Percentiles rank a stretch among this genome's conserved stretches.
These are phyloP conservation scores for Anthracocystis setariae DNA, from an alignment of 1,284 basidiomycete species.

Conservation along the genomic window DNA sequence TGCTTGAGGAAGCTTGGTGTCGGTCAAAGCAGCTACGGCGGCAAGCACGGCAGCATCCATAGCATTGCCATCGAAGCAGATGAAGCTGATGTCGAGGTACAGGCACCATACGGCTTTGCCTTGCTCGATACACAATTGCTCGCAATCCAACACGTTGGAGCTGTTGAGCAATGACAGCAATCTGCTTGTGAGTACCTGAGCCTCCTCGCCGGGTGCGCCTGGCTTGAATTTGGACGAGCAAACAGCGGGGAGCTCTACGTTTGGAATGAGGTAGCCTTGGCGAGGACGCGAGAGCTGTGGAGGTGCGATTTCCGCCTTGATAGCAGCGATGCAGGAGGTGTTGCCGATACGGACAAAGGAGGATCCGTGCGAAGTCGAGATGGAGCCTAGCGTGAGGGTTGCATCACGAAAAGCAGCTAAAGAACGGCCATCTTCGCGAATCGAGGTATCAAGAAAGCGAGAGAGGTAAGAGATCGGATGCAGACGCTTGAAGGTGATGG, in stretches of 20 bases:
- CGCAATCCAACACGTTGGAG: slow-evolving; percentile 72
- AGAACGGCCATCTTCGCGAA: slow-evolving; percentile 49
- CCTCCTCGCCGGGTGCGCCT: slow-evolving; percentile 77
- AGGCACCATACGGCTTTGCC: slow-evolving; percentile 87
- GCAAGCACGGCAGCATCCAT: slow-evolving; percentile 90
- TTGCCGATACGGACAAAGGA: slow-evolving; percentile 46
- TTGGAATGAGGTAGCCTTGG: slow-evolving; percentile 70
- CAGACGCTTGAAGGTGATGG: slow-evolving; percentile 53
- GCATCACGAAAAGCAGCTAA: slow-evolving; percentile 37
- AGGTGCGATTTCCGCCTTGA: slow-evolving; percentile 52
- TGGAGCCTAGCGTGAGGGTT: slow-evolving; percentile 38
- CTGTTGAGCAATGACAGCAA: slow-evolving; percentile 73
- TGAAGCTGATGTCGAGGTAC: slow-evolving; percentile 91
- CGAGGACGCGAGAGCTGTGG: slow-evolving; percentile 34
- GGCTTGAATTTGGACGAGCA: slow-evolving; percentile 93
- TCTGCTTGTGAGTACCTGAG: slow-evolving; percentile 50
- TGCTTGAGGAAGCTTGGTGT: slow-evolving; percentile 77
- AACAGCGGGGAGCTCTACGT: slow-evolving; percentile 89
- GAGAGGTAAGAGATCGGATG: slow-evolving; percentile 52
- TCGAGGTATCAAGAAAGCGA: slow-evolving; percentile 48
- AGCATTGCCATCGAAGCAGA: slow-evolving; percentile 95
- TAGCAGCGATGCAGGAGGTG: slow-evolving; percentile 48
- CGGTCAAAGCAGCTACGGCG: slow-evolving; percentile 83
- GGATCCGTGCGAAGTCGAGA: slow-evolving; percentile 51
- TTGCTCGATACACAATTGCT: slow-evolving; percentile 80